Evolutionary conservation across 2,329 filamentous ascomycete genomes (phyloP).

Genomic region (Hypoxylon sp.): DNA sequence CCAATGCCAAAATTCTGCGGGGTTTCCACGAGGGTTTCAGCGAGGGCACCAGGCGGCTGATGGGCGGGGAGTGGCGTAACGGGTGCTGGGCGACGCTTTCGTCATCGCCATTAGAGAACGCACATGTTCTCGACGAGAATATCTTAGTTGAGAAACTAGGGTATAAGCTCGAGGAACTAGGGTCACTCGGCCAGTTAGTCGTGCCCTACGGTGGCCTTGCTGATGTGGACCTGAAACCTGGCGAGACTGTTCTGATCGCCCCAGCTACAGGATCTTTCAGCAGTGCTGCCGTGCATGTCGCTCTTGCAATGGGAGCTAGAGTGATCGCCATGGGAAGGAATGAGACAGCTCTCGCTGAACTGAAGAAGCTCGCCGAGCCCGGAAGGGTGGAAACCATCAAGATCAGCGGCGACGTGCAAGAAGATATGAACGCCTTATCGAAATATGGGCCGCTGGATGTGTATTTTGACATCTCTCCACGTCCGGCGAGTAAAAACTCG

Average conservation of each 20-base stretch:
- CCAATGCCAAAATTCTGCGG: constrained; percentile 27
- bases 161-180: constrained; percentile 39
- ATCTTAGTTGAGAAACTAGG: constrained; percentile 28
- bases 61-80: constrained; percentile 31
- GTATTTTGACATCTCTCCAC: constrained; percentile 60
- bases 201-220: constrained; percentile 43
- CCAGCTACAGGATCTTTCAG: constrained; percentile 63
- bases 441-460: constrained; percentile 54
- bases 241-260: constrained; percentile 60
- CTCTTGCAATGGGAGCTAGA: constrained; percentile 61
- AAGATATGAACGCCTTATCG: constrained; percentile 46
- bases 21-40: constrained; percentile 30
- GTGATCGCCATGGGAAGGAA: constrained; percentile 62
- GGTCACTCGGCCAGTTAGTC: constrained; percentile 26
- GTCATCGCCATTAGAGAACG: constrained; percentile 29
- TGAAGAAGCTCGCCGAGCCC: constrained; percentile 46
- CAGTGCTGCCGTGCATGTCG: constrained; percentile 58
- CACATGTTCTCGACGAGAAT: constrained; percentile 31
- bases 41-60: constrained; percentile 25
- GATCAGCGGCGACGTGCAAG: constrained; percentile 54
- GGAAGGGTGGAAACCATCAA: constrained; percentile 54
- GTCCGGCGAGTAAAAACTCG: constrained; percentile 52
- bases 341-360: constrained; percentile 32
- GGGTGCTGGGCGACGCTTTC: constrained; percentile 30
- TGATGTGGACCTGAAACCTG: constrained; percentile 52